Base-by-base conservation (phyloP, 2,329 filamentous ascomycete species). In the Cladophialophora chaetospira region DNA sequence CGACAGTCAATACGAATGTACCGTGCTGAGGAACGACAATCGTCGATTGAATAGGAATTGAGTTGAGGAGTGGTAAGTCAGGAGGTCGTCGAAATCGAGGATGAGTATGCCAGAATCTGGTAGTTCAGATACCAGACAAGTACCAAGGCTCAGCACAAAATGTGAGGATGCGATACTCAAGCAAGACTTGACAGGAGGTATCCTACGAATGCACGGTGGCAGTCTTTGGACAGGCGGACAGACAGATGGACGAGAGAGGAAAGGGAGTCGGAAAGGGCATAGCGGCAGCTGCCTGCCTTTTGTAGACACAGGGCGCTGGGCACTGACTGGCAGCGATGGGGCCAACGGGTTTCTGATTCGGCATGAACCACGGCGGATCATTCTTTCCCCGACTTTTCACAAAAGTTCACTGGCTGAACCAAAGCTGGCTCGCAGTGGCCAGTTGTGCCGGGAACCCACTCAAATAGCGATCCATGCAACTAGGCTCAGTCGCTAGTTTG, bases 261-360 rank as follows among this genome's bases (percentile, higher is more conserved):
- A 62, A 62, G 55, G 56, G 60, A 62, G 45, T 62, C 60, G 57
- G 60, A 62, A 62, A 62, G 60, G 60, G 60, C 56, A 62, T 62
- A 62, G 60, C 57, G 60, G 60, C 60, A 56, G 49, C 53, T 60
- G 56, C 60, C 57, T 62, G 57, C 60, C 60, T 62, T 62, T 60
- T 60, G 57, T 60, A 62, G 60, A 62, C 54, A 57, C 49, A 62
- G 46, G 52, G 48, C 36, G 47, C 45, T 17, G 42, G 53, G 52
- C 43, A 48, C 43, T 13, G 23, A 40, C 47, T 55, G 50, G 54
- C 53, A 55, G 49, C 48, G 36, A 36, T 53, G 36, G 47, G 13
- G 33, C n/a, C n/a, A 19, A 3, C 21, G 15, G 21, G 15, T 4
- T 43, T 25, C 10, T 57, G 21, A 57, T 60, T 57, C 53, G 53